These are phyloP conservation scores for Starmerella gropengiesseri DNA, from an alignment of 805 yeast species.

Conservation along the genomic window DNA sequence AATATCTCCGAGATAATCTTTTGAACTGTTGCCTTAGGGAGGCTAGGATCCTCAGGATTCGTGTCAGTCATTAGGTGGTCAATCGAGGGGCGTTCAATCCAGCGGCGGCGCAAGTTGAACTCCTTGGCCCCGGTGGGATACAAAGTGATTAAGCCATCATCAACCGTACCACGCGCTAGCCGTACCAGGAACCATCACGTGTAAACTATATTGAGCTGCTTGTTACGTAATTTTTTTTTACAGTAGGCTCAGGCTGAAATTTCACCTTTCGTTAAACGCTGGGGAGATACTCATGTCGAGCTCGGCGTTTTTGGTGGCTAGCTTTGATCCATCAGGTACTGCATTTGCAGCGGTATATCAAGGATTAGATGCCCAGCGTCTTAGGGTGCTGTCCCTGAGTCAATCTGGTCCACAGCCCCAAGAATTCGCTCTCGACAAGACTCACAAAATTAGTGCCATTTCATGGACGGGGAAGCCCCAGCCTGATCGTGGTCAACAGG, in stretches of 20 bases:
- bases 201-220: no score
- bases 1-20: conserved; percentile 83
- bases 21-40: conserved; percentile 74
- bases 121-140: no score
- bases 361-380: conserved; percentile 60
- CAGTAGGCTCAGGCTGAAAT: conserved; percentile 7
- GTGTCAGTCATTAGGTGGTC: conserved; percentile 21
- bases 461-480: conserved; percentile 35
- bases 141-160: no score
- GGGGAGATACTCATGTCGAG: conserved; percentile 5
- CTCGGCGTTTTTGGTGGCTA: conserved; percentile 22
- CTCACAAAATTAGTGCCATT: conserved; percentile 39
- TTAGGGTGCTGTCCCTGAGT: conserved; percentile 36
- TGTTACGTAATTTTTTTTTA: conserved; percentile 14
- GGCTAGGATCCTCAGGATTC: conserved; percentile 29
- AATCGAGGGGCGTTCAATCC: neutral
- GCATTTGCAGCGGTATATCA: conserved; percentile 53
- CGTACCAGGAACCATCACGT: no score
- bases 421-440: conserved; percentile 45
- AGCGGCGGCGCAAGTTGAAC: neutral
- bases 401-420: conserved; percentile 38
- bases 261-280: conserved; percentile 1
- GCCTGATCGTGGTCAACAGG: conserved; percentile 7
- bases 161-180: no score
- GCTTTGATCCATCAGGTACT: conserved; percentile 53